Evolutionary conservation across 371 early-diverging fungal genomes (phyloP), one percentile per base, ranked within the genome.

Genomic region (Thermomucor indicae-seudaticae): DNA sequence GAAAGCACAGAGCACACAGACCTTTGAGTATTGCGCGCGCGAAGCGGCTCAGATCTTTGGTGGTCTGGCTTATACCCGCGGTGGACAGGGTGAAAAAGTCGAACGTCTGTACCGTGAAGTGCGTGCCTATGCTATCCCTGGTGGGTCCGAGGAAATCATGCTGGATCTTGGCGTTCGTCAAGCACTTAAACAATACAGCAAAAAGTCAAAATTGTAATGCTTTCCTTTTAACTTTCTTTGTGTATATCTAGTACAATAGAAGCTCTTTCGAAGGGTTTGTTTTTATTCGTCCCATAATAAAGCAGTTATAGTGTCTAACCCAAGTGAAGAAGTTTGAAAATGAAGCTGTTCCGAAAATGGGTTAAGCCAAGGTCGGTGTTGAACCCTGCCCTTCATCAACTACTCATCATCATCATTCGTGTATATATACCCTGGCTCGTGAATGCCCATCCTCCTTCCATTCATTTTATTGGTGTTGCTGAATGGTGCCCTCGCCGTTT

Each of bases 21-120:
- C 89, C 3, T 85, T 93, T 51, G 92, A 94, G 60, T 91, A 59
- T 63, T 90, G 90, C 58, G 92, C 92, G 20, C 82, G 92, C 49
- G 93, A 94, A 69, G 93, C 95, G 4, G 80, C 86, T 7, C 95
- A 94, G 64, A 91, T 94, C 60, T 92, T 92, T 79, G 95, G 95
- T 55, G 95, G 95, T 24, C 57, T 92, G 22, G 71, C 90, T 3
- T 92, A 91, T 61, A 81, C 89, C 25, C 83, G 92, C 42, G 92
- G 65, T 27, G 89, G 91, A 1, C 91, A 91, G 61, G 95, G 88
- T 23, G 92, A 91, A 70, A 84, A 87, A 67, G 81, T 94, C 6
- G 95, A 94, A 72, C 70, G 92, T 41, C 62, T 92, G 17, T 90
- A 91, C 60, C 81, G 95, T 49, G 93, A 92, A 74, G 93, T 92